A percentile compares a stretch with the other conserved stretches of the same genome.
phyloP scores from a whole-genome alignment of 2,329 filamentous ascomycete species.

The Claviceps maximensis region DNA sequence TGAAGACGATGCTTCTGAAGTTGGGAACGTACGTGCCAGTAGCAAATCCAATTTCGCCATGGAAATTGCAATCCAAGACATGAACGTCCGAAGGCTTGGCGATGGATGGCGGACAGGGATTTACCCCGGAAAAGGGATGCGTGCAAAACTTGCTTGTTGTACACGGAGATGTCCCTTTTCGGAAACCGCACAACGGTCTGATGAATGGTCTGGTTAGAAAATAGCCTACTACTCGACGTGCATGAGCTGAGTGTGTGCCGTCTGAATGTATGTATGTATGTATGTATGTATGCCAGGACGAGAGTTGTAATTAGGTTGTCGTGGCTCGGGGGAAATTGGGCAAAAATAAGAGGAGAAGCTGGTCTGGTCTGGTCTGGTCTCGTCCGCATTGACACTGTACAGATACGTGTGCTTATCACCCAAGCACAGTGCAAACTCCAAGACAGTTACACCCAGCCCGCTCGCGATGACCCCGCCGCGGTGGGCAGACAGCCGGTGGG shows the following conservation, averaged over 20 bases:
- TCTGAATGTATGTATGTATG: neutral
- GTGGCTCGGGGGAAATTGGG: constrained; percentile 3
- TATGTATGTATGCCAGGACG: neutral
- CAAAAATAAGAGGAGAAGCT: neutral
- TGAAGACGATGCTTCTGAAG: too few relatives aligned
- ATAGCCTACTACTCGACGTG: neutral
- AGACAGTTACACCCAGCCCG: too few relatives aligned
- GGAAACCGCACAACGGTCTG: neutral
- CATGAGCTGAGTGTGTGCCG: neutral
- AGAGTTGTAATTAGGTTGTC: neutral
- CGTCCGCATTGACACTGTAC: neutral
- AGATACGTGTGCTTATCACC: neutral
- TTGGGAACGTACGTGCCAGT: too few relatives aligned
- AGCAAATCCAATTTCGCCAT: too few relatives aligned
- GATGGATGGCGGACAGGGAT: neutral
- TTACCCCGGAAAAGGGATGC: neutral
- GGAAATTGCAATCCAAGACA: too few relatives aligned
- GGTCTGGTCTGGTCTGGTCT: too few relatives aligned
- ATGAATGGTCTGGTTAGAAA: neutral
- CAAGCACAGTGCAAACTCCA: neutral
- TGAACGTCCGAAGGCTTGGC: neutral
- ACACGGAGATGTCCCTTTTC: neutral
- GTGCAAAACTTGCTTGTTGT: neutral
- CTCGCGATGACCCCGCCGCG: too few relatives aligned
- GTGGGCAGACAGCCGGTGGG: too few relatives aligned